Evolutionary conservation across 2,329 filamentous ascomycete species (phyloP), one percentile per base, ranked within the genome.

Genomic region (Xenoacremonium recifei): DNA sequence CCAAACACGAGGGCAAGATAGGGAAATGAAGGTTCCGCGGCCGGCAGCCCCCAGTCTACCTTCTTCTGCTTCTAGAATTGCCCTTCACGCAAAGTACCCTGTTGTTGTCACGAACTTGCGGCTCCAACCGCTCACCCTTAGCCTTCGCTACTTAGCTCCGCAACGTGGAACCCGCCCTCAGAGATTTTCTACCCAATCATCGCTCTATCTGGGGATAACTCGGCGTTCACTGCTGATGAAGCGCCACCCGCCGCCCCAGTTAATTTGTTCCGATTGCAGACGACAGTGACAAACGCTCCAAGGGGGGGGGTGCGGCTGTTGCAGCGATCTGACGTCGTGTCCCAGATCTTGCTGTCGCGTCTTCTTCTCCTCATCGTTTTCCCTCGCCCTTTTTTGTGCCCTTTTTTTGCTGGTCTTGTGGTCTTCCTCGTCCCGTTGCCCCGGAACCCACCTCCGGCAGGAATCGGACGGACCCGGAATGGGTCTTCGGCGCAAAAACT

Each of bases 161-260:
- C n/a, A n/a, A n/a, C n/a, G n/a, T n/a, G n/a, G n/a, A n/a, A n/a
- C n/a, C n/a, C n/a, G n/a, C n/a, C n/a, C n/a, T n/a, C n/a, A n/a
- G n/a, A n/a, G n/a, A n/a, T n/a, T n/a, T n/a, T n/a, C n/a, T n/a
- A n/a, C n/a, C n/a, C n/a, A n/a, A n/a, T n/a, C n/a, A n/a, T n/a
- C n/a, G n/a, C n/a, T n/a, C n/a, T n/a, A n/a, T n/a, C n/a, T n/a
- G 55, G 55, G 40, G 53, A 57, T 58, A 57, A 44, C 38, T 58
- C 55, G 55, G 55, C 49, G 35, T 54, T 49, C 29, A 20, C 23
- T n/a, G 21, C 39, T 23, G 21, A 25, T 16, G 9, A 36, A 37
- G 35, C 35, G 37, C 45, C 41, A 40, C 39, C 40, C 45, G 44
- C 16, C 20, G 36, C 45, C 45, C 44, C 35, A 40, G 21, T 48